phyloP scores from a whole-genome alignment of 148 eudicot species.

The Nepenthes gracilis region DNA sequence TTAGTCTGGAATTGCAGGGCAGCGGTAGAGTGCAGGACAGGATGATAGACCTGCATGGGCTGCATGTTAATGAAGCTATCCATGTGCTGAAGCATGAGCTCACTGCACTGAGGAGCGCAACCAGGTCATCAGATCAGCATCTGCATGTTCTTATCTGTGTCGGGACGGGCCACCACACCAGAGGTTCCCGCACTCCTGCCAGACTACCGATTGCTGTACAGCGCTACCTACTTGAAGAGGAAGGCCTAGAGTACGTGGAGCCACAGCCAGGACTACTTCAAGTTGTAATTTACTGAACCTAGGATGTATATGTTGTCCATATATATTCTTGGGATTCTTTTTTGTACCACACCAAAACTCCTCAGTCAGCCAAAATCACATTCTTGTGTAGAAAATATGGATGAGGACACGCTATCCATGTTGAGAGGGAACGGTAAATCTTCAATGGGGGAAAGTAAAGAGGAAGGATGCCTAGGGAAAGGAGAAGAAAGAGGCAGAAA shows the following conservation, averaged over 20 bases:
- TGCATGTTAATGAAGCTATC: slow-evolving; percentile 81
- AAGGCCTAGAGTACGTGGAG: slow-evolving; percentile 79
- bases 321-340: not conserved
- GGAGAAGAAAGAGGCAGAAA: not conserved
- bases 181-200: slow-evolving; percentile 80
- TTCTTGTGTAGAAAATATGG: no score
- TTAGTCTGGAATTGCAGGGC: slow-evolving; percentile 33
- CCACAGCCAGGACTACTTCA: slow-evolving; percentile 90
- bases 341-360: not conserved
- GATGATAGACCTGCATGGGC: slow-evolving; percentile 88
- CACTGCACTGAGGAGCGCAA: slow-evolving; percentile 43
- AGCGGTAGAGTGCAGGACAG: slow-evolving; percentile 60
- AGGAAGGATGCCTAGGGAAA: no score
- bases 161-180: slow-evolving; percentile 91
- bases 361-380: no score
- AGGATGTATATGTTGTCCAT: not conserved
- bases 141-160: slow-evolving; percentile 69
- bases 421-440: no score
- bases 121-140: slow-evolving; percentile 58
- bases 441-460: no score
- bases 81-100: slow-evolving; percentile 73
- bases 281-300: slow-evolving; percentile 60
- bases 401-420: no score
- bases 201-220: slow-evolving; percentile 86
- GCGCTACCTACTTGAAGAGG: slow-evolving; percentile 84